A percentile compares a stretch with the other conserved stretches of the same genome.
These are phyloP conservation scores for Paramyrothecium roridum DNA, from an alignment of 2,329 filamentous ascomycete species.

Conservation along the genomic window DNA sequence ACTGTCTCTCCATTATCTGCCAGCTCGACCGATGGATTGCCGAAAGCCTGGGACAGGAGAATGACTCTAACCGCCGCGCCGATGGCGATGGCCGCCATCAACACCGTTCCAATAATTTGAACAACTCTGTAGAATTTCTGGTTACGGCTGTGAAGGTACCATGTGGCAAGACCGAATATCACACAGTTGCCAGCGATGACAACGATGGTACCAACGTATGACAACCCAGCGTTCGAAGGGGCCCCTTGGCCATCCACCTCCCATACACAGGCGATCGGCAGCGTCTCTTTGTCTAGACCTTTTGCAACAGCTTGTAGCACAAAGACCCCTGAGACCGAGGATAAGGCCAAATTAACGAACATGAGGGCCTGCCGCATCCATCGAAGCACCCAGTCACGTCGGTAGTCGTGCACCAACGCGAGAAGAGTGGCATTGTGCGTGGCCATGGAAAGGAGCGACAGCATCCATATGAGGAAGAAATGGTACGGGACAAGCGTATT, in stretches of 20 bases:
- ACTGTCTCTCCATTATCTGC: constrained; percentile 22
- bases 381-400: constrained; percentile 62
- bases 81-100: constrained; percentile 56
- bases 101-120: constrained; percentile 48
- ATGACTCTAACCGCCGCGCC: constrained; percentile 57
- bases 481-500: constrained; percentile 61
- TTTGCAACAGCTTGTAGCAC: constrained; percentile 52
- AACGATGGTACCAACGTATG: constrained; percentile 56
- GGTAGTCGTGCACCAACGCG: constrained; percentile 64
- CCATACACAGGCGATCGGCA: constrained; percentile 64
- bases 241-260: constrained; percentile 32
- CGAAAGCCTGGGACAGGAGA: constrained; percentile 57
- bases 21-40: constrained; percentile 18
- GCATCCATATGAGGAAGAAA: constrained; percentile 70
- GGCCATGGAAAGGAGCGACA: constrained; percentile 60
- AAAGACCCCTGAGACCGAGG: constrained; percentile 52
- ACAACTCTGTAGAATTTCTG: constrained; percentile 53
- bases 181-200: constrained; percentile 57
- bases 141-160: constrained; percentile 58
- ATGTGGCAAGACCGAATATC: constrained; percentile 58
- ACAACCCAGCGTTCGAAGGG: constrained; percentile 39
- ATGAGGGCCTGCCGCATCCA: constrained; percentile 66
- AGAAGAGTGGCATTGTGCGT: constrained; percentile 64
- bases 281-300: constrained; percentile 44
- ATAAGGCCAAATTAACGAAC: constrained; percentile 61